Conservation (phyloP, 441 rosid species). For the Arabidopsis hybrid region DNA sequence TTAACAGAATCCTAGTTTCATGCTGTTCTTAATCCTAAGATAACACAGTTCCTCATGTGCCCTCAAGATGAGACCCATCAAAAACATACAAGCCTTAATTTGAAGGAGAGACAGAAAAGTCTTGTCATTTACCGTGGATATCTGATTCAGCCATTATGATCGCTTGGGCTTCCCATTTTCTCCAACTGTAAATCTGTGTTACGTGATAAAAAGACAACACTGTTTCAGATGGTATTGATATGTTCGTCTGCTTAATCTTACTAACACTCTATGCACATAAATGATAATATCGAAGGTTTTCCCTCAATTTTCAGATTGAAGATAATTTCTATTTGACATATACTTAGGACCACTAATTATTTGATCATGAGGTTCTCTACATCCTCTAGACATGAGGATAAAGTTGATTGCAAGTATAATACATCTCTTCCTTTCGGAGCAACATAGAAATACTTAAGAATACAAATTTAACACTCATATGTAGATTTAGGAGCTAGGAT, state of each 20-base stretch:
- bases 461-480: neutral
- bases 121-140: slow-evolving; percentile 57
- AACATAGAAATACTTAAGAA: too few relatives aligned
- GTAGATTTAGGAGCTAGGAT: slow-evolving; percentile 33
- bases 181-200: slow-evolving; percentile 94
- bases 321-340: too few relatives aligned
- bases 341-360: too few relatives aligned
- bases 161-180: slow-evolving; percentile 90
- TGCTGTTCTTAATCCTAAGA: slow-evolving; percentile 6
- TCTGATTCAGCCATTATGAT: slow-evolving; percentile 59
- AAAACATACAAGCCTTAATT: slow-evolving; percentile 4
- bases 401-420: too few relatives aligned
- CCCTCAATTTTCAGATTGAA: too few relatives aligned
- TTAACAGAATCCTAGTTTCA: neutral
- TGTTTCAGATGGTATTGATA: neutral
- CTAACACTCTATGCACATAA: too few relatives aligned
- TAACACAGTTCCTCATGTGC: neutral
- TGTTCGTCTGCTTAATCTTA: too few relatives aligned
- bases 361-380: too few relatives aligned
- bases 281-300: too few relatives aligned
- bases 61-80: slow-evolving; percentile 8
- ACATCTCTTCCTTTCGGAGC: too few relatives aligned
- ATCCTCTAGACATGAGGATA: too few relatives aligned
- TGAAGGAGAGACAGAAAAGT: neutral
- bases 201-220: slow-evolving; percentile 30